These are phyloP conservation scores for Gyromitra esculenta DNA, from an alignment of 2,329 filamentous ascomycete genomes.

Conservation along the genomic window DNA sequence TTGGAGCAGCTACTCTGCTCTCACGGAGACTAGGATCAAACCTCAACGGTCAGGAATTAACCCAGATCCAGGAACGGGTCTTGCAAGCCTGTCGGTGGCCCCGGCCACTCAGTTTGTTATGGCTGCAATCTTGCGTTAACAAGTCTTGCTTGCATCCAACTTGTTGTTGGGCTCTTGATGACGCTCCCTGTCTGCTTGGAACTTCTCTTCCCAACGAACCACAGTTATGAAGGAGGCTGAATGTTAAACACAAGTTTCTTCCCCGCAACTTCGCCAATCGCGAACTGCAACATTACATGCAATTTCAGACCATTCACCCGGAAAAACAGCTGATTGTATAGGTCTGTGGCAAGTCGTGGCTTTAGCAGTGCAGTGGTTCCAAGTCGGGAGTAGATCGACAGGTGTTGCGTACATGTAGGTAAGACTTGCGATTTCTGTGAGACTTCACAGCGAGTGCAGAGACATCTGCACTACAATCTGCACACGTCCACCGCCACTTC, in stretches of 20 bases:
- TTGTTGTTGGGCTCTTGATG: slow-evolving; percentile 2
- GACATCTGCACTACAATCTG: slow-evolving; percentile 28
- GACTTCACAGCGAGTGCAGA: slow-evolving; percentile 11
- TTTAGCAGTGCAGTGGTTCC: slow-evolving; percentile 2
- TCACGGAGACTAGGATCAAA: not conserved
- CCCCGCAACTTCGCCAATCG: slow-evolving; percentile 42
- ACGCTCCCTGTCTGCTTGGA: slow-evolving; percentile 10
- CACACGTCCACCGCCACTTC: slow-evolving; percentile 15
- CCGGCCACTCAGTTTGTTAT: slow-evolving; percentile 1
- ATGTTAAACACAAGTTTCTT: slow-evolving; percentile 15
- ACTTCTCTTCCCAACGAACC: slow-evolving; percentile 18
- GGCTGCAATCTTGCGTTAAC: slow-evolving; percentile 13
- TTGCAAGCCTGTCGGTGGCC: not conserved
- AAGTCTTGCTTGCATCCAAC: slow-evolving; percentile 13
- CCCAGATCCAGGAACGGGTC: slow-evolving; percentile 15
- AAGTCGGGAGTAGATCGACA: slow-evolving; percentile 28
- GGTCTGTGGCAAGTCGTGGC: slow-evolving; percentile 27
- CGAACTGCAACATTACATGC: not conserved
- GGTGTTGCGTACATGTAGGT: slow-evolving; percentile 29
- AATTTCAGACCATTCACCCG: slow-evolving; percentile 14
- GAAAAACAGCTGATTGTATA: slow-evolving; percentile 45
- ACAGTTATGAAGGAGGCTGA: slow-evolving; percentile 42
- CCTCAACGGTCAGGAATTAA: not conserved
- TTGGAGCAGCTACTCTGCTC: not conserved
- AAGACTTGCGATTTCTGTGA: slow-evolving; percentile 6